phyloP scores from a whole-genome alignment of 345 rosid genomes.

The Nephelium lappaceum region DNA sequence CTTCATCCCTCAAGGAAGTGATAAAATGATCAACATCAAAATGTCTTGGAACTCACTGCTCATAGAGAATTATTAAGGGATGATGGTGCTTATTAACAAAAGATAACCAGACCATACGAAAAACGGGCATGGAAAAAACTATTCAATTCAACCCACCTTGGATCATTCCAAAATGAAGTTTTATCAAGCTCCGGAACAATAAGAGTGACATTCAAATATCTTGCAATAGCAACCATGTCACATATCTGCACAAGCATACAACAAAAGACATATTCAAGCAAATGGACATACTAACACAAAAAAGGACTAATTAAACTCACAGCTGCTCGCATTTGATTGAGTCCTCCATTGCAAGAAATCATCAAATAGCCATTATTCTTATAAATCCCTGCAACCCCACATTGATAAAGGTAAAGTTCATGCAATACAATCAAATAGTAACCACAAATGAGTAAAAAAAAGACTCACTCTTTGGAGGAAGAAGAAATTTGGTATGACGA shows the following conservation, averaged over 20 bases:
- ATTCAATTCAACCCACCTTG: constrained; percentile 52
- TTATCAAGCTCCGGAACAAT: constrained; percentile 93
- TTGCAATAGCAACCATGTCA: constrained; percentile 93
- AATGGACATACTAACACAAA: background rate
- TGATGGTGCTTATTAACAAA: background rate
- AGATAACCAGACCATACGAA: background rate
- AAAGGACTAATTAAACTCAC: constrained; percentile 45
- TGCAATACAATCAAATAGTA: too few species aligned
- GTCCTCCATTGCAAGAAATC: constrained; percentile 99
- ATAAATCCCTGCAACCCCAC: constrained; percentile 58
- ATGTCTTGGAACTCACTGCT: constrained; percentile 92
- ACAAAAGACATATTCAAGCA: constrained; percentile 18
- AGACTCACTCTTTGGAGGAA: constrained; percentile 84
- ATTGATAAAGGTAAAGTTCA: constrained; percentile 4
- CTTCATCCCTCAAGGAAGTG: constrained; percentile 84
- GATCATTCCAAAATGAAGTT: constrained; percentile 96
- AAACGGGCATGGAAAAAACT: background rate
- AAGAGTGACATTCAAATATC: constrained; percentile 86
- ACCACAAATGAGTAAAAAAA: too few species aligned
- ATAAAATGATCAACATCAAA: constrained; percentile 90
- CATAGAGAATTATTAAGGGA: constrained; percentile 13
- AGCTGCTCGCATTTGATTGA: constrained; percentile 99
- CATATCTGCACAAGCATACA: constrained; percentile 66
- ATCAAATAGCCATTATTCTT: constrained; percentile 89
- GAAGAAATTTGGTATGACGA: constrained; percentile 43